Conservation (phyloP, 495 filamentous ascomycete species). For the Penicillium subrubescens region DNA sequence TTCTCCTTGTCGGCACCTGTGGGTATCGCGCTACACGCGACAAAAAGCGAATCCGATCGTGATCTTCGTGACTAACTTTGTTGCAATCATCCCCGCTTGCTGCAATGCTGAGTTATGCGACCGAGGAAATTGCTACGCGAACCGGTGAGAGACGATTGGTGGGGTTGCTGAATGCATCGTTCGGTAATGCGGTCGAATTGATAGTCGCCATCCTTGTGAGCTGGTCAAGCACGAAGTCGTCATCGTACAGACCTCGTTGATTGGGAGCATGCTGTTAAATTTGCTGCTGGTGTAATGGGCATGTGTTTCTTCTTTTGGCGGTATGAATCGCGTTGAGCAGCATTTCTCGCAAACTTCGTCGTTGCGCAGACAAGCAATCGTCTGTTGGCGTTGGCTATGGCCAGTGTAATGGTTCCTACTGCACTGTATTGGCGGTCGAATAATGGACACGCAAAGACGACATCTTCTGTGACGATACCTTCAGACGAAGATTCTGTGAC, state of each 20-base stretch:
- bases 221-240: conserved; percentile 20
- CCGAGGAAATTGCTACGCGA: conserved; percentile 21
- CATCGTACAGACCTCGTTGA: conserved; percentile 26
- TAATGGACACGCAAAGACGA: background rate
- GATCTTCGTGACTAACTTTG: conserved; percentile 29
- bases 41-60: background rate
- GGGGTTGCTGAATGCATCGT: conserved; percentile 27
- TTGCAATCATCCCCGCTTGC: conserved; percentile 30
- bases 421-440: background rate
- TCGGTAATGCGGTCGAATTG: conserved; percentile 28
- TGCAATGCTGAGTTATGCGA: conserved; percentile 26
- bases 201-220: conserved; percentile 26
- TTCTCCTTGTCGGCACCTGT: background rate
- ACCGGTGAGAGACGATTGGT: conserved; percentile 28
- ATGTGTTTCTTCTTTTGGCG: conserved; percentile 23
- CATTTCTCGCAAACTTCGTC: conserved; percentile 23
- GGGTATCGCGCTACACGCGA: background rate
- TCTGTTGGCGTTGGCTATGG: conserved; percentile 28
- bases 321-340: conserved; percentile 16
- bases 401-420: conserved; percentile 25
- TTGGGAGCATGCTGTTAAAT: conserved; percentile 28
- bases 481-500: too few relatives aligned
- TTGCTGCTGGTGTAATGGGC: conserved; percentile 27
- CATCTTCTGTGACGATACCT: too few relatives aligned
- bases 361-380: conserved; percentile 23